Base-by-base conservation (phyloP, 805 yeast genomes). In the Candida mattraensis region DNA sequence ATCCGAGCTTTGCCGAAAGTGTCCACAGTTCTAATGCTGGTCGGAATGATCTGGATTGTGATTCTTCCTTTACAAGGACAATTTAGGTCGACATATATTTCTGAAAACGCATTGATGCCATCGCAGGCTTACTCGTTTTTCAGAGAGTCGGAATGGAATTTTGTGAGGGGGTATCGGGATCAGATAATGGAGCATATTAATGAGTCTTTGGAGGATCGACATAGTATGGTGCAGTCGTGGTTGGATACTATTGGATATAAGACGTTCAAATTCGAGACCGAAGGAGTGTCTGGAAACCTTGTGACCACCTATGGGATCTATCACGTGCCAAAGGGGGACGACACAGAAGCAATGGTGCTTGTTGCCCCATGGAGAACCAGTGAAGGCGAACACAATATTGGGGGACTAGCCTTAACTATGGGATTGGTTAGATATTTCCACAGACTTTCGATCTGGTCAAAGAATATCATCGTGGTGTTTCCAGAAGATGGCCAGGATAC, bases 71-170 rank as follows among this genome's bases (percentile, higher is more conserved):
- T 78, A 48, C 83, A 83, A 12, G 98, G 96, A 14, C 87, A 86
- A 54, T 87, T 67, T 58, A 69, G 97, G 37, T 63, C 70, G 44
- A 87, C 96, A 2, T 93, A 93, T 58, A 83, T 89, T 9, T 83
- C 95, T 6, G 99, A 93, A 56, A 93, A 93, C 61, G 99, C 99
- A 20, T 67, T 93, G 58, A 80, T 93, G 86, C 97, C 99, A 6
- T 89, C 95, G 0, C 98, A 93, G 58, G 98, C 93, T 3, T 81
- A 82, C 49, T 80, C 94, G 16, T 88, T 87, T 56, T 93, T 86
- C 58, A 72, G 97, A 37, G 98, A 91, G 54, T 78, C 87, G 25
- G 98, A 93, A 57, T 93, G 98, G 97, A 87, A 89, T 52, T 67
- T 84, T 37, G 76, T 87, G 20, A 69, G 98, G 39, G 99, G 96